These are phyloP conservation scores for Pistacia atlantica DNA, from an alignment of 345 rosid species.

Conservation along the genomic window DNA sequence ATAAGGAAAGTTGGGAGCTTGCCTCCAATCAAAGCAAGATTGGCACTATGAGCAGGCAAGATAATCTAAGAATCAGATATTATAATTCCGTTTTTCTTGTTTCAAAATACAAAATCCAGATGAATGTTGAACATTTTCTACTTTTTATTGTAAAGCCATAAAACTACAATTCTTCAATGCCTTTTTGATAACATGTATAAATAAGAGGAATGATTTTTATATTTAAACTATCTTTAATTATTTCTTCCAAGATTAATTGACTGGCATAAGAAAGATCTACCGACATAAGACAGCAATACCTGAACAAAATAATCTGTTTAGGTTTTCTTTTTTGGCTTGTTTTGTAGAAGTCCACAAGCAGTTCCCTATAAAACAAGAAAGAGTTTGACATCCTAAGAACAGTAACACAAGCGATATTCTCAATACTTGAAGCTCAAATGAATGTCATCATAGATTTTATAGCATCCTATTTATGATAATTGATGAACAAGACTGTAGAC, in stretches of 20 bases:
- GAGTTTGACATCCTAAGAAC: constrained; percentile 6
- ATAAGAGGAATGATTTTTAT: background rate
- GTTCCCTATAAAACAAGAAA: constrained; percentile 51
- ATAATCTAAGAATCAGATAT: background rate
- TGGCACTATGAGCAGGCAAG: background rate
- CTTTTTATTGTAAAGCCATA: background rate
- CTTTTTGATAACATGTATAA: background rate
- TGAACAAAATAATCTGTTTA: constrained; percentile 75
- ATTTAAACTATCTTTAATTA: background rate
- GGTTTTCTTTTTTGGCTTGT: constrained; percentile 65
- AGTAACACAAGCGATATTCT: background rate
- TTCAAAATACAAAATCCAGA: background rate
- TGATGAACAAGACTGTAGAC: background rate
- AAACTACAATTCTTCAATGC: background rate
- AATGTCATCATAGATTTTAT: background rate
- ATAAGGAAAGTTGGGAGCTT: background rate
- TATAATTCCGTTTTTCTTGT: background rate
- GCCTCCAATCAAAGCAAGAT: background rate
- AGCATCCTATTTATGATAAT: background rate
- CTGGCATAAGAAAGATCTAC: background rate
- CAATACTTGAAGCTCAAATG: constrained; percentile 1
- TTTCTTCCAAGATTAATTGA: background rate
- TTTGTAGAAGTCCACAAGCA: constrained; percentile 61
- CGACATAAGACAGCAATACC: constrained; percentile 42
- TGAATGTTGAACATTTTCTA: background rate